A percentile compares a stretch with the other conserved stretches of the same genome.
Evolutionary conservation across 2,329 filamentous ascomycete species (phyloP).

Genomic region (Stagonosporopsis vannaccii): DNA sequence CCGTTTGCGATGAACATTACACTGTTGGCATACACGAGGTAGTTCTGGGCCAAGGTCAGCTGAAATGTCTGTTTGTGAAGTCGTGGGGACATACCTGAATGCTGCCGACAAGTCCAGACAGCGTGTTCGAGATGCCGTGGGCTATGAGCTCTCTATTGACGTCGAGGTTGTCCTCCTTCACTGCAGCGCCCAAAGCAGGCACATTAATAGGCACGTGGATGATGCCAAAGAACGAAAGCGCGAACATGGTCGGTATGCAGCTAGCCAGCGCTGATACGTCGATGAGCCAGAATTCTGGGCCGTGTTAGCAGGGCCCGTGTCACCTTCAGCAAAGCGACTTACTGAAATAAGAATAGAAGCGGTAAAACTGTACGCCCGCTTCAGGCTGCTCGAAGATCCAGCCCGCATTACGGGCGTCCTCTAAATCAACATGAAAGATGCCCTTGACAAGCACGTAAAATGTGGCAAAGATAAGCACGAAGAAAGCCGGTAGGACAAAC

Average conservation of each 20-base stretch:
- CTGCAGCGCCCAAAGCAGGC: conserved; percentile 87
- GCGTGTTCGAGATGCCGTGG: conserved; percentile 89
- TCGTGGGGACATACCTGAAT: conserved; percentile 65
- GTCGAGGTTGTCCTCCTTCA: conserved; percentile 89
- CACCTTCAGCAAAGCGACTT: conserved; percentile 47
- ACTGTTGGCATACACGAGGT: conserved; percentile 96
- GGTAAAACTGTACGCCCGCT: conserved; percentile 90
- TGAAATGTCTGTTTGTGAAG: neutral
- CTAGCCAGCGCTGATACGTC: conserved; percentile 84
- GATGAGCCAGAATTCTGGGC: conserved; percentile 76
- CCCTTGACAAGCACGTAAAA: conserved; percentile 81
- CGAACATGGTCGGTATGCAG: conserved; percentile 92
- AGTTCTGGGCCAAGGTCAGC: conserved; percentile 69
- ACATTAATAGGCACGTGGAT: conserved; percentile 98
- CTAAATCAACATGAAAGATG: conserved; percentile 71
- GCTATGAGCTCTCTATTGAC: conserved; percentile 90
- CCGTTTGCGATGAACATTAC: conserved; percentile 96
- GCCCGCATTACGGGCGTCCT: conserved; percentile 72
- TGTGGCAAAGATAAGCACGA: conserved; percentile 75
- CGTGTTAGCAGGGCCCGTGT: conserved; percentile 4
- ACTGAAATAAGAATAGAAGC: conserved; percentile 96
- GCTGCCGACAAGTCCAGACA: conserved; percentile 86
- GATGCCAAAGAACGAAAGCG: conserved; percentile 95
- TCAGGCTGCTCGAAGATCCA: conserved; percentile 94
- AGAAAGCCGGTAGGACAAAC: conserved; percentile 86